phyloP scores from a whole-genome alignment of 139 green algal species.

The Auxenochlorella pyrenoidosa region DNA sequence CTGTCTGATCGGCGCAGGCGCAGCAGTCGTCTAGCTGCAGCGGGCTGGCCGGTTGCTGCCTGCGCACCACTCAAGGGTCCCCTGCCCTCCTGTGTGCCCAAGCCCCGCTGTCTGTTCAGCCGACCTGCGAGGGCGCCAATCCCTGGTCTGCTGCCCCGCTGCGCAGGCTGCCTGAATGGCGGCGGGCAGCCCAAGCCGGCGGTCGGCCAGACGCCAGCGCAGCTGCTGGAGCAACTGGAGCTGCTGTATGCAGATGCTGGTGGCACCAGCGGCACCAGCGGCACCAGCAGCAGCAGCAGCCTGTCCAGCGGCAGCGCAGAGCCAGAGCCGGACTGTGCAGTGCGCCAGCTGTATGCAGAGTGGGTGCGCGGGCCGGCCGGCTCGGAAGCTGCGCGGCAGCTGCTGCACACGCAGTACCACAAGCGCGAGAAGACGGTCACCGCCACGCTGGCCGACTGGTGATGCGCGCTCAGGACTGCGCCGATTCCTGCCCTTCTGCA shows the following conservation, averaged over 20 bases:
- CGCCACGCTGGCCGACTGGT: constrained; percentile 64
- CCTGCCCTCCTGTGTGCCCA: not conserved
- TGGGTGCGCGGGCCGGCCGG: constrained; percentile 43
- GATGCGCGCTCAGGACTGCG: too few relatives aligned
- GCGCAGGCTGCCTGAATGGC: constrained; percentile 92
- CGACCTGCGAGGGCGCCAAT: too few relatives aligned
- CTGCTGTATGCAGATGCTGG: constrained; percentile 51
- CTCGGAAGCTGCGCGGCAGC: constrained; percentile 41
- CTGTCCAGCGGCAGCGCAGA: not conserved
- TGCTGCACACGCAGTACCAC: constrained; percentile 86
- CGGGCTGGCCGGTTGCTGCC: too few relatives aligned
- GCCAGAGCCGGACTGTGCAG: constrained; percentile 29
- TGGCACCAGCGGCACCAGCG: not conserved
- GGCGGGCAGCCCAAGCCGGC: constrained; percentile 86
- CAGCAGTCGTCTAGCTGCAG: too few relatives aligned
- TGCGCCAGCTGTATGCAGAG: constrained; percentile 64
- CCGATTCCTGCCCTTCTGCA: too few relatives aligned
- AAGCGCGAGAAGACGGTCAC: constrained; percentile 66
- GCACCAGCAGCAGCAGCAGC: not conserved
- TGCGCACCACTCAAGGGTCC: too few relatives aligned
- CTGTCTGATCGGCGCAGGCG: too few relatives aligned
- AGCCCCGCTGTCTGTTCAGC: not conserved
- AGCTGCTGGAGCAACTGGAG: constrained; percentile 73
- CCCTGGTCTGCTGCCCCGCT: not conserved
- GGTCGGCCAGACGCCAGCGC: constrained; percentile 49